Conservation (phyloP, 1,139 yeast species). For the Dujonia santamariae region DNA sequence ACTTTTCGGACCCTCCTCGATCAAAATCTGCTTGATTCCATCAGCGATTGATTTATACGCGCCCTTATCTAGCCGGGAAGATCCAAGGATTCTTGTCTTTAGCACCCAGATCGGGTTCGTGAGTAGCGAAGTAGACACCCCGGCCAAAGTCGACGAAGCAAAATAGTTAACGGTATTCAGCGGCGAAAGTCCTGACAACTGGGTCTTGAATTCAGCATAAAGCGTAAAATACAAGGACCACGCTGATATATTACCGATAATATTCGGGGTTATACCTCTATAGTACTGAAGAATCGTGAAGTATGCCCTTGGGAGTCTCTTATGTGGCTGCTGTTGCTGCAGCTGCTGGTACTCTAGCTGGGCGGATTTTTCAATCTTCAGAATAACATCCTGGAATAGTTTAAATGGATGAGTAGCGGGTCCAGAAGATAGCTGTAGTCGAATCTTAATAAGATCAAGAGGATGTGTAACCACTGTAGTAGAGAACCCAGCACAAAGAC, state of each 20-base stretch:
- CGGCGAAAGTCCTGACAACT: too few relatives aligned
- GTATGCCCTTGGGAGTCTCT: constrained; percentile 3
- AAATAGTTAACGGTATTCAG: constrained; percentile 29
- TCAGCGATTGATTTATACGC: constrained; percentile 58
- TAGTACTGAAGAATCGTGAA: constrained; percentile 34
- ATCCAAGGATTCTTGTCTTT: constrained; percentile 79
- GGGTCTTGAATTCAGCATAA: constrained; percentile 56
- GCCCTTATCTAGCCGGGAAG: constrained; percentile 40
- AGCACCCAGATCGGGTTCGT: constrained; percentile 95
- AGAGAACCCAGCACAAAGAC: constrained; percentile 76
- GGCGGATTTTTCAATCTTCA: constrained; percentile 17
- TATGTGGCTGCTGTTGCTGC: background rate
- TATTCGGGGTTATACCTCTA: constrained; percentile 78
- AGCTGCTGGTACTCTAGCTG: constrained; percentile 5
- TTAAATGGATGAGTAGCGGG: constrained; percentile 10
- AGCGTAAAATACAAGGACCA: constrained; percentile 86
- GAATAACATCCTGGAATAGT: constrained; percentile 17
- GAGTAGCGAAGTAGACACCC: constrained; percentile 65
- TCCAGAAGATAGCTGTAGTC: constrained; percentile 54
- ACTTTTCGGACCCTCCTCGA: constrained; percentile 63
- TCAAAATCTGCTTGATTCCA: constrained; percentile 51
- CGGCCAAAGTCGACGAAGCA: constrained; percentile 53
- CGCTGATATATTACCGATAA: constrained; percentile 78
- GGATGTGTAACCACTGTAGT: constrained; percentile 88
- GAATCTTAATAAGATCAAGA: constrained; percentile 75